Evolutionary conservation across 2,329 filamentous ascomycete species (phyloP).

Genomic region (Ophiocordyceps robertsii): DNA sequence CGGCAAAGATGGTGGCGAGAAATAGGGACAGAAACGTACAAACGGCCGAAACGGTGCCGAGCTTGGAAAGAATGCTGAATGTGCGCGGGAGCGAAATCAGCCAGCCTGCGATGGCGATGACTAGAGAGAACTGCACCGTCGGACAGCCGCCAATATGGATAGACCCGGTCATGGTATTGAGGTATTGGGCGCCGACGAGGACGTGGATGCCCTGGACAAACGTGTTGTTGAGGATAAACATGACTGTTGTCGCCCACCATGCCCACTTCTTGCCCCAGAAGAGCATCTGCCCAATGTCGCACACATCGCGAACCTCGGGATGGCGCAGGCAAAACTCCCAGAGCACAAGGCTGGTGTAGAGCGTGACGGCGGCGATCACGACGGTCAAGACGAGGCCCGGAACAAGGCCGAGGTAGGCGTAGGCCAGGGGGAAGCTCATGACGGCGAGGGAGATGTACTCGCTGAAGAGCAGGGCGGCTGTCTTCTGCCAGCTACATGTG

Average conservation of each 20-base stretch:
- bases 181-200: slow-evolving; percentile 70
- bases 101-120: slow-evolving; percentile 64
- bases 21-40: slow-evolving; percentile 88
- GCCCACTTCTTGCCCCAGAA: slow-evolving; percentile 74
- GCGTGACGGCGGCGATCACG: slow-evolving; percentile 61
- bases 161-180: slow-evolving; percentile 73
- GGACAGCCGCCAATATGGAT: slow-evolving; percentile 52
- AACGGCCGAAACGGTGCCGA: slow-evolving; percentile 66
- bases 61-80: slow-evolving; percentile 64
- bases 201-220: slow-evolving; percentile 79
- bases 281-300: slow-evolving; percentile 89
- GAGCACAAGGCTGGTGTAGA: slow-evolving; percentile 53
- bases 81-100: slow-evolving; percentile 73
- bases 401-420: slow-evolving; percentile 74
- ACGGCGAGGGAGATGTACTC: slow-evolving; percentile 89
- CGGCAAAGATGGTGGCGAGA: slow-evolving; percentile 71
- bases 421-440: slow-evolving; percentile 94
- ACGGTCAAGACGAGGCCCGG: slow-evolving; percentile 73
- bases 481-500: slow-evolving; percentile 93
- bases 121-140: slow-evolving; percentile 66
- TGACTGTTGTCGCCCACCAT: slow-evolving; percentile 58
- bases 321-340: slow-evolving; percentile 88
- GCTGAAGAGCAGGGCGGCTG: slow-evolving; percentile 77
- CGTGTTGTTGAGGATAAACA: slow-evolving; percentile 94
- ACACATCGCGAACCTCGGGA: slow-evolving; percentile 83